Evolutionary conservation across 352 stramenopile species (phyloP).

Genomic region (Globisporangium cylindrosporum): DNA sequence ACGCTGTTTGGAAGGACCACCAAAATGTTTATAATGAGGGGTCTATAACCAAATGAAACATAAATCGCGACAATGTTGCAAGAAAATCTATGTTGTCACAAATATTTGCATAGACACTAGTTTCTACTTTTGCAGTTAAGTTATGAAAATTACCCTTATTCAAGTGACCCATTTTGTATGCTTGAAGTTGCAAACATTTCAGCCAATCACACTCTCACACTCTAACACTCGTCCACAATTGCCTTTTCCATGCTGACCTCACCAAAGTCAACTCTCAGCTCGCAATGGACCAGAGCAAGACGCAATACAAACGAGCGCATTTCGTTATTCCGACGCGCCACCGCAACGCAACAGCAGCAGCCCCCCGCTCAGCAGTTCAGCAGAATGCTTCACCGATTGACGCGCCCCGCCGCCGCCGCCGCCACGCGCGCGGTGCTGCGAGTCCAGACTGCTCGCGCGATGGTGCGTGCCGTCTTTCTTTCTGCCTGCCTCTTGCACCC

Average conservation of each 20-base stretch:
- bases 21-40: not conserved
- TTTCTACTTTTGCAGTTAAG: not conserved
- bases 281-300: not conserved
- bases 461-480: not conserved
- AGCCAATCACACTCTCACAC: slow-evolving; percentile 6
- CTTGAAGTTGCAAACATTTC: slow-evolving; percentile 16
- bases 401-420: slow-evolving; percentile 21
- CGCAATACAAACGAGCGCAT: not conserved
- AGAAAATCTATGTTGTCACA: no score
- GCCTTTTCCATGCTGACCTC: slow-evolving; percentile 5
- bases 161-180: not conserved
- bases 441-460: slow-evolving; percentile 3
- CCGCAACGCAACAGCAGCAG: not conserved
- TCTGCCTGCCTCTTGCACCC: not conserved
- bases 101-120: no score
- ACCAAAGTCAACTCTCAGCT: not conserved
- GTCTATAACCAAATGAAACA: not conserved
- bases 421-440: slow-evolving; percentile 12
- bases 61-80: not conserved
- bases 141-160: not conserved
- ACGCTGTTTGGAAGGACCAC: slow-evolving; percentile 11
- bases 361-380: no score
- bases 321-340: not conserved
- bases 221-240: not conserved
- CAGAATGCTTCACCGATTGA: slow-evolving; percentile 22